Percentiles rank a stretch among this genome's conserved stretches.
Conservation (phyloP, 1,284 basidiomycete genomes). For the Trichosporon ovoides region DNA sequence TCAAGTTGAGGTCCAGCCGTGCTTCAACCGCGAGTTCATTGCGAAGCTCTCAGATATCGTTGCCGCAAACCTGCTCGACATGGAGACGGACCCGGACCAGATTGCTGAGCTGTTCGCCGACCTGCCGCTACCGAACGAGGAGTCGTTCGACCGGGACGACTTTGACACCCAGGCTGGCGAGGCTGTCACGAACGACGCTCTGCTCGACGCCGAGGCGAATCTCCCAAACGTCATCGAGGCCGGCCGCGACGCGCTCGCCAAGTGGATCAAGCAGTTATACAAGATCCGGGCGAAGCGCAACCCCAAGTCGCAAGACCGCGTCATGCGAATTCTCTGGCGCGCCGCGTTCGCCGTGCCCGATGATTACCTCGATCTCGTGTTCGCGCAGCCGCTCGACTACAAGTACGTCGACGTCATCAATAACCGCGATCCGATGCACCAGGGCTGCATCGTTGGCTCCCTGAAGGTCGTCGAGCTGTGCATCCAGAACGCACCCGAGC, state of each 20-base stretch:
- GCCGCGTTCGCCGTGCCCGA: conserved; percentile 73
- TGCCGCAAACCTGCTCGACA: conserved; percentile 83
- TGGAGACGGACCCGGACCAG: conserved; percentile 70
- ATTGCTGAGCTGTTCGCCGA: conserved; percentile 56
- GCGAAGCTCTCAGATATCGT: conserved; percentile 93
- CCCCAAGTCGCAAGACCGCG: conserved; percentile 44
- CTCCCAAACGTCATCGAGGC: conserved; percentile 67
- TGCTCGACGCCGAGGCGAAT: conserved; percentile 81
- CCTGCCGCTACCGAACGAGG: conserved; percentile 39
- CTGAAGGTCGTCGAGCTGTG: conserved; percentile 77
- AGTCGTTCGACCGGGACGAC: conserved; percentile 64
- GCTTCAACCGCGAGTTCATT: conserved; percentile 96
- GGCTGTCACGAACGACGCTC: conserved; percentile 58
- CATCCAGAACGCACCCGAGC: conserved; percentile 55
- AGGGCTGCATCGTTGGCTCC: conserved; percentile 80
- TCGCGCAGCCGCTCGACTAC: conserved; percentile 81
- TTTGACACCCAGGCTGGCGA: conserved; percentile 46
- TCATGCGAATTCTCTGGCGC: conserved; percentile 86
- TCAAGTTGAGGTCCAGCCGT: conserved; percentile 97
- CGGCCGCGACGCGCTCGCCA: conserved; percentile 56
- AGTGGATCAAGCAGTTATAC: conserved; percentile 62
- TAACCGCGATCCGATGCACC: conserved; percentile 89
- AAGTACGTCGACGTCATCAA: conserved; percentile 95
- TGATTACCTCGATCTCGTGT: conserved; percentile 66
- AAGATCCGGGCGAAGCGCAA: conserved; percentile 31